phyloP scores from a whole-genome alignment of 2,329 filamentous ascomycete species.

The Venturia carpophila region DNA sequence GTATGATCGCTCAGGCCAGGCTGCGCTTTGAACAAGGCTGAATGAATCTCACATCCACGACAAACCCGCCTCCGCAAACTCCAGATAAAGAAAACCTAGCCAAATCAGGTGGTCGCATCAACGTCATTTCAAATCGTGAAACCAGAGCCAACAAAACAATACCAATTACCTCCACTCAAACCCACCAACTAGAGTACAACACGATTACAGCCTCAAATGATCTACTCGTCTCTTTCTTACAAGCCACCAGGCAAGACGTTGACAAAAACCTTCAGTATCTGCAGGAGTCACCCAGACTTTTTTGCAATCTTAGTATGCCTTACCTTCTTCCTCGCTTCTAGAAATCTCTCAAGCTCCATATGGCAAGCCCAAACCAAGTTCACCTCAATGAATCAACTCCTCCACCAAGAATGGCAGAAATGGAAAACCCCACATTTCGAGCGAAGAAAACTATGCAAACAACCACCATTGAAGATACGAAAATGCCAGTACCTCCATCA shows the following conservation, averaged over 20 bases:
- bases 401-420: slow-evolving; percentile 3
- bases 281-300: not conserved
- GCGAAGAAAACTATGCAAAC: not conserved
- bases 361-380: not conserved
- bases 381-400: not conserved
- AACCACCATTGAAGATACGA: not conserved
- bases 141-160: not conserved
- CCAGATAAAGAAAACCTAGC: not conserved
- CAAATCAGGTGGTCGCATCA: not conserved
- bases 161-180: not conserved
- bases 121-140: slow-evolving; percentile 2
- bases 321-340: not conserved
- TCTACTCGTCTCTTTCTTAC: not conserved
- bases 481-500: not conserved
- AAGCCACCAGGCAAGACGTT: not conserved
- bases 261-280: not conserved
- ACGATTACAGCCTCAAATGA: not conserved
- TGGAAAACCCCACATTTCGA: not conserved
- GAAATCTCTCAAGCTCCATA: not conserved
- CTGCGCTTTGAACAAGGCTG: not conserved
- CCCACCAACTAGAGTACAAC: not conserved
- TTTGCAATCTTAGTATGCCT: too few relatives aligned
- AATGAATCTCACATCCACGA: not conserved
- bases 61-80: not conserved
- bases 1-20: not conserved